These are phyloP conservation scores for Botryotinia globosa DNA, from an alignment of 2,329 filamentous ascomycete species.

Conservation along the genomic window DNA sequence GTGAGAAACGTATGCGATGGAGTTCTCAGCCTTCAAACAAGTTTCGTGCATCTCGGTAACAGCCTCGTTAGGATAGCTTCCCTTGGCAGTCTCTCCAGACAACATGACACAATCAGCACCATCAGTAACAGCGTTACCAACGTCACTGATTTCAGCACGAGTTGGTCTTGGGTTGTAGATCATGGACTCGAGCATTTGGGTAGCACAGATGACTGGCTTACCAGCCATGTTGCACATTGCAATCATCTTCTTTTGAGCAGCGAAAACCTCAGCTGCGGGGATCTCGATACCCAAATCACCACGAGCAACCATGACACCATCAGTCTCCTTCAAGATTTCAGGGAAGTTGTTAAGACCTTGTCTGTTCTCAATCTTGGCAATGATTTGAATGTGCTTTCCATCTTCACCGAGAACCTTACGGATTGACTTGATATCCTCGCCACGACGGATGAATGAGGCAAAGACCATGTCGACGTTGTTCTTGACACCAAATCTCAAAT, in stretches of 20 bases:
- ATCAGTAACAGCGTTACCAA: slow-evolving; percentile 96
- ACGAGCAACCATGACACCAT: slow-evolving; percentile 99
- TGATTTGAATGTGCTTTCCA: slow-evolving; percentile 97
- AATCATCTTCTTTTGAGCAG: slow-evolving; percentile 99
- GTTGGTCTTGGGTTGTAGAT: slow-evolving; percentile 99
- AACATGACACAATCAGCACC: slow-evolving; percentile 99
- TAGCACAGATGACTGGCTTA: slow-evolving; percentile 98
- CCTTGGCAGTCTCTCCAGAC: slow-evolving; percentile 98
- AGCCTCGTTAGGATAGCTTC: slow-evolving; percentile 86
- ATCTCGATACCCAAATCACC: slow-evolving; percentile 99
- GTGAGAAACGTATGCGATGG: slow-evolving; percentile 93
- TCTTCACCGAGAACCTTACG: slow-evolving; percentile 86
- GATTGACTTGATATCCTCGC: slow-evolving; percentile 89
- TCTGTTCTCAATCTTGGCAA: slow-evolving; percentile 99
- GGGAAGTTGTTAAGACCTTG: slow-evolving; percentile 99
- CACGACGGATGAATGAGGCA: slow-evolving; percentile 94
- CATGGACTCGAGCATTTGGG: slow-evolving; percentile 99
- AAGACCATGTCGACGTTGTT: slow-evolving; percentile 99
- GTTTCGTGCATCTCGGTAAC: slow-evolving; percentile 98
- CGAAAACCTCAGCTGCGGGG: slow-evolving; percentile 95
- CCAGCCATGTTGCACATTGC: slow-evolving; percentile 99
- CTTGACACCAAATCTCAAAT: slow-evolving; percentile 94
- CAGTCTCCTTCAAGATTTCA: slow-evolving; percentile 92
- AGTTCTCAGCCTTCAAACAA: slow-evolving; percentile 93
- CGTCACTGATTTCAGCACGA: slow-evolving; percentile 96